Percentiles rank a stretch among this genome's conserved stretches.
Evolutionary conservation across 495 filamentous ascomycete genomes (phyloP).

Genomic region (Aspergillus indologenus): DNA sequence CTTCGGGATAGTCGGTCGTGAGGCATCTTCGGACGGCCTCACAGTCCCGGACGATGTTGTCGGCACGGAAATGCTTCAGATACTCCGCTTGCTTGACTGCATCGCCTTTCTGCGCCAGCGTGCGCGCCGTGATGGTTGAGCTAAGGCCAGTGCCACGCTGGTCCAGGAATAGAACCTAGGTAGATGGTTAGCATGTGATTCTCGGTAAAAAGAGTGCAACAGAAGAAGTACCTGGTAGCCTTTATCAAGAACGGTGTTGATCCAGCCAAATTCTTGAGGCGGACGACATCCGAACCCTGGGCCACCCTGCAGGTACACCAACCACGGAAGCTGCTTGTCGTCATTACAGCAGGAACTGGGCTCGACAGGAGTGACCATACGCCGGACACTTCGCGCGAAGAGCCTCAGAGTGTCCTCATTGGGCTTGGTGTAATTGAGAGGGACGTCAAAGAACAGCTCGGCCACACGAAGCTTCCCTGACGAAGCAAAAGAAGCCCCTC

Average conservation of each 20-base stretch:
- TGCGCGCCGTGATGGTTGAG: slow-evolving; percentile 68
- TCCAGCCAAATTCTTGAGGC: slow-evolving; percentile 68
- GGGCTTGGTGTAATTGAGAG: slow-evolving; percentile 68
- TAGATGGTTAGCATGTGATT: neutral
- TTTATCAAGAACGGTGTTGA: slow-evolving; percentile 66
- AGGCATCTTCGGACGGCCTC: slow-evolving; percentile 78
- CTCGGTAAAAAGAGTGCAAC: neutral
- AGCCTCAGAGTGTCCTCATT: slow-evolving; percentile 59
- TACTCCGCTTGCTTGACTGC: slow-evolving; percentile 70
- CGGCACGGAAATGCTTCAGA: slow-evolving; percentile 82
- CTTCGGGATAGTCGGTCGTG: slow-evolving; percentile 63
- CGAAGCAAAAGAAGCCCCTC: slow-evolving; percentile 1
- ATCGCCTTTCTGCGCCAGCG: slow-evolving; percentile 61
- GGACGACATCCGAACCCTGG: slow-evolving; percentile 71
- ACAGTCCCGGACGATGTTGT: slow-evolving; percentile 83
- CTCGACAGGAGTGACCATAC: slow-evolving; percentile 60
- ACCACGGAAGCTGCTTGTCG: slow-evolving; percentile 55
- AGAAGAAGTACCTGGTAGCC: slow-evolving; percentile 63
- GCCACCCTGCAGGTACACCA: slow-evolving; percentile 70
- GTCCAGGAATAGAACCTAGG: slow-evolving; percentile 75
- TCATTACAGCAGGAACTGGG: slow-evolving; percentile 35
- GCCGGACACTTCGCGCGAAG: slow-evolving; percentile 71
- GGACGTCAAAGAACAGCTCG: slow-evolving; percentile 84
- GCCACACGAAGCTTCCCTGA: slow-evolving; percentile 71
- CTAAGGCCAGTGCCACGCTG: slow-evolving; percentile 87